Conservation (phyloP, 148 eudicot genomes). For the Fallopia convolvulus region DNA sequence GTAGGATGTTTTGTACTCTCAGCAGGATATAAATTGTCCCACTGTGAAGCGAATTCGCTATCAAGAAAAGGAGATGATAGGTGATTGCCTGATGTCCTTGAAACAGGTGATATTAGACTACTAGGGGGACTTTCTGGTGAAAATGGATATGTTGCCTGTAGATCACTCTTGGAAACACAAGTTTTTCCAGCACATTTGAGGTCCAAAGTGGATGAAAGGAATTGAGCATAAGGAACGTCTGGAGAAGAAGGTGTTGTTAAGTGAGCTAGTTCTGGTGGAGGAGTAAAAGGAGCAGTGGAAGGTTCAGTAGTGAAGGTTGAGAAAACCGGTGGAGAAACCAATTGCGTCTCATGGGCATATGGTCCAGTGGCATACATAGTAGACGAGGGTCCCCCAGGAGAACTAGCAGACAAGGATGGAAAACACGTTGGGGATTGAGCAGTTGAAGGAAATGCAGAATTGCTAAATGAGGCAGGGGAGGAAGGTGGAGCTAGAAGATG, state of each 20-base stretch:
- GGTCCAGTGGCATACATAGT: conserved; percentile 90
- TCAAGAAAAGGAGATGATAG: conserved; percentile 46
- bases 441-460: conserved; percentile 86
- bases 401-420: conserved; percentile 59
- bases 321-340: conserved; percentile 94
- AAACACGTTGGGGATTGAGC: conserved; percentile 83
- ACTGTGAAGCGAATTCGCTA: conserved; percentile 35
- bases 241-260: conserved; percentile 98
- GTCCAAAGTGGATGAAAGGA: conserved; percentile 62
- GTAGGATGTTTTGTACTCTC: conserved; percentile 35
- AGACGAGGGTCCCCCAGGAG: conserved; percentile 79
- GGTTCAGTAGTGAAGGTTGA: conserved; percentile 96
- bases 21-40: conserved; percentile 47
- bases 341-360: conserved; percentile 89
- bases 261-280: conserved; percentile 93
- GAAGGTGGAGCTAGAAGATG: conserved; percentile 96
- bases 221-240: conserved; percentile 91
- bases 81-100: conserved; percentile 47
- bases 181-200: conserved; percentile 44
- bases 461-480: conserved; percentile 86
- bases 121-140: conserved; percentile 91
- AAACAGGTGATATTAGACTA: conserved; percentile 61
- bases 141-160: conserved; percentile 62
- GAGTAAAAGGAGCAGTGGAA: conserved; percentile 95
- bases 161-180: conserved; percentile 45